Base-by-base conservation (phyloP, 108 stramenopile genomes). In the Cyclostephanos tholiformis region DNA sequence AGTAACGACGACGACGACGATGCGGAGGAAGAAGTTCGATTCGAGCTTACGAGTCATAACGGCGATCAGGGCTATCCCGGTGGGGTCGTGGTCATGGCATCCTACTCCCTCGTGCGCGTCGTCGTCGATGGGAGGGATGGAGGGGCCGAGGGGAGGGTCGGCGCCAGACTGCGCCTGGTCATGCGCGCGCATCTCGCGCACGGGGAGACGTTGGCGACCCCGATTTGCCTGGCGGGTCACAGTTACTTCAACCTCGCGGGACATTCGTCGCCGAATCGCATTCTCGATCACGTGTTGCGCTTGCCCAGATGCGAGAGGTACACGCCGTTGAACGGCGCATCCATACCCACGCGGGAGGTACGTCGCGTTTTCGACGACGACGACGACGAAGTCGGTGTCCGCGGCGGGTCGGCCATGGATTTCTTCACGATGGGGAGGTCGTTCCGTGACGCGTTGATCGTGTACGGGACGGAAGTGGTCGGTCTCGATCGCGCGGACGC, bases 61-160 rank as follows among this genome's bases (percentile, higher is more conserved):
- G 88, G 89, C 1, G 95, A 96, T 71, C 82, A 93, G 71, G 92
- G 92, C 16, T 94, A 88, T 82, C 96, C 94, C 22, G 96, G 86
- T 23, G 71, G 64, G 23, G 69, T 95, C 5, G 35, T 75, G 46
- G 84, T 88, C 11, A 74, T 72, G 5, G 91, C 90, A 16, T 84
- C 72, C 16, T 94, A 93, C 79, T 82, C 84, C 6, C 66, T 93
- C 35, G 80, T 75, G 22, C 65, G 76, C 13, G 66, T 57, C 2
- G 22, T 67, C 27, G 13, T 12, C 0, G 16, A 14, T 3, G 44
- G 16, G 3, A 14, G 44, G 2, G 16, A 23, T 27, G 65, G 62
- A 7, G 6, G 25, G 11, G 56, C 65, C 4, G 69, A 74, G 6
- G 49, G 29, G 16, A 0, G 41, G 14, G 46, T 25, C n/a, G 76